Evolutionary conservation across 768 basidiomycete genomes (phyloP).

Genomic region (Candolleomyces aberdarensis): DNA sequence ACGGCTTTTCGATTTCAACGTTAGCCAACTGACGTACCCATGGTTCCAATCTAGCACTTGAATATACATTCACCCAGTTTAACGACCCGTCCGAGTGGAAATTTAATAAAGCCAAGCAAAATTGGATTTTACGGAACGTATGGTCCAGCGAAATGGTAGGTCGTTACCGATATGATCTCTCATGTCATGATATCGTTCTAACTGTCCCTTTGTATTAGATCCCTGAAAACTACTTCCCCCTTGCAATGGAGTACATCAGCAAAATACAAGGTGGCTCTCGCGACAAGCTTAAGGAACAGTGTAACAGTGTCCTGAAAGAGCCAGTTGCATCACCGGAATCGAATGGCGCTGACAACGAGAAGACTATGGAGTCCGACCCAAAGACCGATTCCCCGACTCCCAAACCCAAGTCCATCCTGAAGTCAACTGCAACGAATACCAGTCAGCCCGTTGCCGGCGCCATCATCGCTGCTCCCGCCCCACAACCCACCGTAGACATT

Average conservation of each 20-base stretch:
- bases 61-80: conserved; percentile 56
- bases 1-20: conserved; percentile 1
- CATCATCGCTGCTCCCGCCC: background rate
- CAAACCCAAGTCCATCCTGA: background rate
- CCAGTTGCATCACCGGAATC: no score
- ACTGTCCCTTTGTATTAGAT: conserved; percentile 32
- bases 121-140: conserved; percentile 67
- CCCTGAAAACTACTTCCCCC: conserved; percentile 45
- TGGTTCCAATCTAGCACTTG: conserved; percentile 30
- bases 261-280: conserved; percentile 46
- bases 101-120: conserved; percentile 72
- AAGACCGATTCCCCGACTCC: no score
- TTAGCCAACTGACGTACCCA: background rate
- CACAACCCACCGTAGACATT: no score
- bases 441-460: background rate
- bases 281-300: conserved; percentile 12
- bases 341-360: no score
- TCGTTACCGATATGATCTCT: conserved; percentile 14
- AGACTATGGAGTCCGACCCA: no score
- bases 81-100: conserved; percentile 55
- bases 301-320: background rate
- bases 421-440: background rate
- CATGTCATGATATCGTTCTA: background rate
- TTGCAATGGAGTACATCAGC: conserved; percentile 44
- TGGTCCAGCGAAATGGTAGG: conserved; percentile 51